A percentile compares a stretch with the other conserved stretches of the same genome.
Conservation (phyloP, 2,329 filamentous ascomycete species). For the Aspergillus ruber region DNA sequence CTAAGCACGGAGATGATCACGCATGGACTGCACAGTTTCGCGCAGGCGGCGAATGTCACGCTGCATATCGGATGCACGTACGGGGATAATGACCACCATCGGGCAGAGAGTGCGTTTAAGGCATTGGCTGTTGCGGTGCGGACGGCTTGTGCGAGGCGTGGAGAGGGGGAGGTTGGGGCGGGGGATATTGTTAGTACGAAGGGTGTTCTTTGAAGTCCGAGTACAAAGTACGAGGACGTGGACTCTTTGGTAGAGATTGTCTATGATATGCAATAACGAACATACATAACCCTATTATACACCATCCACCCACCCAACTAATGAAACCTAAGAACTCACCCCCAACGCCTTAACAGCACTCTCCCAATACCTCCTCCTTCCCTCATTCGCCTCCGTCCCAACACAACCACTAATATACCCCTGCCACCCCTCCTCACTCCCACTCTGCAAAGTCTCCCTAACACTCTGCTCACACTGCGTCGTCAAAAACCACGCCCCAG, state of each 20-base stretch:
- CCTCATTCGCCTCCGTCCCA: conserved; percentile 41
- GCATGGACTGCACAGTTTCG: conserved; percentile 91
- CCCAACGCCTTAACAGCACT: conserved; percentile 41
- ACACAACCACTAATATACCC: conserved; percentile 52
- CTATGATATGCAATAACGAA: too few relatives aligned
- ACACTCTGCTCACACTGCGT: conserved; percentile 47
- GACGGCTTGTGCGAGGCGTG: conserved; percentile 64
- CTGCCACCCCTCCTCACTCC: conserved; percentile 45
- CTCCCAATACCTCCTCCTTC: conserved; percentile 46
- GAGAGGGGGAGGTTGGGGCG: conserved; percentile 74
- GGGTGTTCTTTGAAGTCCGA: conserved; percentile 61
- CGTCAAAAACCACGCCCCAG: conserved; percentile 56
- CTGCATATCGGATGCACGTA: conserved; percentile 88
- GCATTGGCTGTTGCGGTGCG: conserved; percentile 81
- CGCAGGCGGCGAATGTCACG: conserved; percentile 82
- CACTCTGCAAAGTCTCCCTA: conserved; percentile 40
- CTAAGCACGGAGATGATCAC: conserved; percentile 95
- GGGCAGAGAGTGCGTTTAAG: conserved; percentile 96
- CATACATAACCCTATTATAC: neutral
- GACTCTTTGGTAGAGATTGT: too few relatives aligned
- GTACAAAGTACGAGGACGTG: neutral
- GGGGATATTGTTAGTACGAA: conserved; percentile 95
- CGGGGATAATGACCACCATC: conserved; percentile 91
- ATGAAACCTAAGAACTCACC: too few relatives aligned
- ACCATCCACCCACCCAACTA: neutral